Base-by-base conservation (phyloP, 306 rosid genomes). In the Cicer cuneatum region DNA sequence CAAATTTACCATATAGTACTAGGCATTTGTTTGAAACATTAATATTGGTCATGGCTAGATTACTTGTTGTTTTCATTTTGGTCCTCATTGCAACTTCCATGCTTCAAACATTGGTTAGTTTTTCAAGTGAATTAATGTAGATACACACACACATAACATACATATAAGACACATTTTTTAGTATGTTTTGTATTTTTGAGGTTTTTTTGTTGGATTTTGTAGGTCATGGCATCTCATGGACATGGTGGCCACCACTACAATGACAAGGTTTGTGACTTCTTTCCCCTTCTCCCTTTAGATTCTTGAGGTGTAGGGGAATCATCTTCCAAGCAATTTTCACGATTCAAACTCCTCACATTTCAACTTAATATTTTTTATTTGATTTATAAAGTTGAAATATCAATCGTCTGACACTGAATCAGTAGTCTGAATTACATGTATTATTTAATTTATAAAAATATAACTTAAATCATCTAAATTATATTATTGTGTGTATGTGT, bases 171-270 rank as follows among this genome's bases (percentile, higher is more conserved):
- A 21, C 71, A 43, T 37, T 64, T 40, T 21, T 10, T 8, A 43
- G 3, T 8, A 2, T 74, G 13, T 65, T 47, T 2, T 75, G 1
- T 38, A 16, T 43, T 53, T 66, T 43, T 18, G 47, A 16, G 56
- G 56, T 40, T 42, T 78, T 14, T 2, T 8, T n/a, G 70, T 45
- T 65, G 69, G 77, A 63, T 61, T 66, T 59, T 73, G 56, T 46
- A 93, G 98, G 93, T 86, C 19, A 79, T 82, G 81, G 96, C 95
- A 24, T 78, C 90, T 21, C 80, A 92, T 71, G 90, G 90, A 2
- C 84, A 88, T 33, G 96, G 89, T 40, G 90, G 88, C 33, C 87
- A 85, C 66, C 84, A 81, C 79, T 49, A 67, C 15, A 77, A 78
- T 74, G 78, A 81, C 76, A 72, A 76, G 81, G 97, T 65, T 12